Conservation (phyloP, 306 rosid genomes). For the Casuarina equisetifolia region DNA sequence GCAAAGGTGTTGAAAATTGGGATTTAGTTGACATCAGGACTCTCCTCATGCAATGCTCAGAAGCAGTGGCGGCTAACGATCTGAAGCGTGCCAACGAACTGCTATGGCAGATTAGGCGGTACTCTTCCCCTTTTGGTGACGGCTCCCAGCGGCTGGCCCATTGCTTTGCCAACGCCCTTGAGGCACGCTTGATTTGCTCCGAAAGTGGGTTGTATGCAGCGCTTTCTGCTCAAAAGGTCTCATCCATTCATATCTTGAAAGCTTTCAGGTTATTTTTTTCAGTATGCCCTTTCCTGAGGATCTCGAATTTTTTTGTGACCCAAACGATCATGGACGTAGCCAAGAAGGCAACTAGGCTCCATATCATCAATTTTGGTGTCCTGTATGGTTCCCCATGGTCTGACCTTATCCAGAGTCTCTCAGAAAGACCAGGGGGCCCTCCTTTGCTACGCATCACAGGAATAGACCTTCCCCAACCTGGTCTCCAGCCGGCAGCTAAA, state of each 20-base stretch:
- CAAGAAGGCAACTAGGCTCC: slow-evolving; percentile 43
- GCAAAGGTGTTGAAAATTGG: slow-evolving; percentile 23
- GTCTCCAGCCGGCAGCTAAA: slow-evolving; percentile 68
- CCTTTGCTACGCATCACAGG: slow-evolving; percentile 55
- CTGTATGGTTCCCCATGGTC: slow-evolving; percentile 84
- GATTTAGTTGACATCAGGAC: slow-evolving; percentile 55
- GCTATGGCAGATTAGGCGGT: slow-evolving; percentile 59
- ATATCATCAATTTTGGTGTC: slow-evolving; percentile 71
- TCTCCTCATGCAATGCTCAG: slow-evolving; percentile 70
- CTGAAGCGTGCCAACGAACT: slow-evolving; percentile 52
- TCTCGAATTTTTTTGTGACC: slow-evolving; percentile 44
- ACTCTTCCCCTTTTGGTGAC: slow-evolving; percentile 62
- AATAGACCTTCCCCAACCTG: slow-evolving; percentile 73
- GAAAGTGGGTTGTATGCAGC: slow-evolving; percentile 25
- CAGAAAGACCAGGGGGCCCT: slow-evolving; percentile 50
- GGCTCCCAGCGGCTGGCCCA: slow-evolving; percentile 65
- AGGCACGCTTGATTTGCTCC: slow-evolving; percentile 47
- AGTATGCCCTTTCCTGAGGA: slow-evolving; percentile 53
- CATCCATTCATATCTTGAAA: slow-evolving; percentile 53
- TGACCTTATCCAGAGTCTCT: slow-evolving; percentile 50
- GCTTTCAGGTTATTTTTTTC: slow-evolving; percentile 49
- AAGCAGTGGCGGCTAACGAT: slow-evolving; percentile 59
- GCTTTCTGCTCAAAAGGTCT: neutral
- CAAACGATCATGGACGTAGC: slow-evolving; percentile 43
- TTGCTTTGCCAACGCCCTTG: slow-evolving; percentile 66